Percentiles rank a stretch among this genome's conserved stretches.
phyloP scores from a whole-genome alignment of 768 basidiomycete genomes.

The Auricularia sp. region DNA sequence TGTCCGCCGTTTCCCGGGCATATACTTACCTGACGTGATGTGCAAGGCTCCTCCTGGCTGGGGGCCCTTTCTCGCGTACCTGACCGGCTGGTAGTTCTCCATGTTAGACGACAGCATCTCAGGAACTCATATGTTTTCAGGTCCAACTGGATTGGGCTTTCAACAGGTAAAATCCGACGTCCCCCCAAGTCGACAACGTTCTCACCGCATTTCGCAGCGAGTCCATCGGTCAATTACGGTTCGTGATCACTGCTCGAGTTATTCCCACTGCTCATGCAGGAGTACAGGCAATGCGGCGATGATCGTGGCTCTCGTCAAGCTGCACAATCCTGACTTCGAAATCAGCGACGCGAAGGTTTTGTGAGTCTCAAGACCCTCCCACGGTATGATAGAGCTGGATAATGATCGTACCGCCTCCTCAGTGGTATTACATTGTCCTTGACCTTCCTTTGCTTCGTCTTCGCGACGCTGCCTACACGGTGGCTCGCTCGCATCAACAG shows the following conservation, averaged over 20 bases:
- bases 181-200: background rate
- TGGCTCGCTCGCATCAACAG: slow-evolving; percentile 8
- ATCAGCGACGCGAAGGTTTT: slow-evolving; percentile 2
- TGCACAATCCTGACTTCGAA: slow-evolving; percentile 6
- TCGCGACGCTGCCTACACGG: slow-evolving; percentile 6
- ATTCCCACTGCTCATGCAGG: background rate
- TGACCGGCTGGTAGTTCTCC: slow-evolving; percentile 5
- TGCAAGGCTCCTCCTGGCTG: slow-evolving; percentile 4
- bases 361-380: background rate
- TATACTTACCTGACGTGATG: background rate
- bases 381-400: background rate
- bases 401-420: background rate
- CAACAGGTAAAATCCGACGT: background rate
- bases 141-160: background rate
- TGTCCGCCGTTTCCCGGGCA: too few species aligned
- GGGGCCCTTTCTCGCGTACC: slow-evolving; percentile 5
- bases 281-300: slow-evolving; percentile 5
- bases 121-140: background rate
- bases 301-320: slow-evolving; percentile 4
- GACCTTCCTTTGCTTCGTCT: slow-evolving; percentile 1
- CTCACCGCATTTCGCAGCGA: background rate
- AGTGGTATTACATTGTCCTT: background rate
- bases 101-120: too few species aligned
- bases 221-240: slow-evolving; percentile 7
- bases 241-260: background rate